These are phyloP conservation scores for Sugiyamaella boreocaroliniensis DNA, from an alignment of 805 yeast genomes.

Conservation along the genomic window DNA sequence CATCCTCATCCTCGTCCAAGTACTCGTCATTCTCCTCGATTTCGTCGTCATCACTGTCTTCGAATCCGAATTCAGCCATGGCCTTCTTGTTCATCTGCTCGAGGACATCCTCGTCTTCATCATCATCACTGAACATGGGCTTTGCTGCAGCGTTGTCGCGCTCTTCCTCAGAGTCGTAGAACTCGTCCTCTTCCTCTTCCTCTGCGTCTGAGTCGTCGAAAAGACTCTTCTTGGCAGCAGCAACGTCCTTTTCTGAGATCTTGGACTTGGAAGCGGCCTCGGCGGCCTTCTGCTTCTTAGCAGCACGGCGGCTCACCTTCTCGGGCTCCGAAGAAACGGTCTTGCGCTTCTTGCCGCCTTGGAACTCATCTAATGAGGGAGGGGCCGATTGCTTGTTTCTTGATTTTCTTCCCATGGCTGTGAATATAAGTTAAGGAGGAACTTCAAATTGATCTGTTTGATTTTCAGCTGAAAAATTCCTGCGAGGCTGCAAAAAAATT, in stretches of 20 bases:
- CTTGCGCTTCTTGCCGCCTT: constrained; percentile 25
- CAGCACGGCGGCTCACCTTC: constrained; percentile 21
- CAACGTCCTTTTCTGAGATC: constrained; percentile 52
- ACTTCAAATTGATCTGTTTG: neutral
- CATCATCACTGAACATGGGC: constrained; percentile 78
- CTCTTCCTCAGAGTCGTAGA: constrained; percentile 61
- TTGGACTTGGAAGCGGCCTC: neutral
- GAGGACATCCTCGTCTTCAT: constrained; percentile 53
- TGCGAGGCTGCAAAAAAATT: neutral
- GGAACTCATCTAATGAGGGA: constrained; percentile 80
- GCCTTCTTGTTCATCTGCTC: constrained; percentile 21
- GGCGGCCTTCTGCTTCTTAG: constrained; percentile 22
- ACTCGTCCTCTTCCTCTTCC: constrained; percentile 31
- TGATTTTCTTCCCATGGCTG: constrained; percentile 81
- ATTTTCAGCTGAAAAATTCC: neutral
- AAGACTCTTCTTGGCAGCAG: constrained; percentile 58
- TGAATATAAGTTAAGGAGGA: neutral
- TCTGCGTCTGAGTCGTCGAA: constrained; percentile 45
- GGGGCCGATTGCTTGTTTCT: constrained; percentile 92
- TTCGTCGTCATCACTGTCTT: constrained; percentile 17
- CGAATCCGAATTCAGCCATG: constrained; percentile 14
- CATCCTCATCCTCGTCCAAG: constrained; percentile 22
- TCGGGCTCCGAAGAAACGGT: constrained; percentile 15
- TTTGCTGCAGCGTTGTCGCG: constrained; percentile 36
- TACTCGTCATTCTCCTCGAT: constrained; percentile 18